phyloP scores from a whole-genome alignment of 805 yeast species.

The Lachancea cidri region DNA sequence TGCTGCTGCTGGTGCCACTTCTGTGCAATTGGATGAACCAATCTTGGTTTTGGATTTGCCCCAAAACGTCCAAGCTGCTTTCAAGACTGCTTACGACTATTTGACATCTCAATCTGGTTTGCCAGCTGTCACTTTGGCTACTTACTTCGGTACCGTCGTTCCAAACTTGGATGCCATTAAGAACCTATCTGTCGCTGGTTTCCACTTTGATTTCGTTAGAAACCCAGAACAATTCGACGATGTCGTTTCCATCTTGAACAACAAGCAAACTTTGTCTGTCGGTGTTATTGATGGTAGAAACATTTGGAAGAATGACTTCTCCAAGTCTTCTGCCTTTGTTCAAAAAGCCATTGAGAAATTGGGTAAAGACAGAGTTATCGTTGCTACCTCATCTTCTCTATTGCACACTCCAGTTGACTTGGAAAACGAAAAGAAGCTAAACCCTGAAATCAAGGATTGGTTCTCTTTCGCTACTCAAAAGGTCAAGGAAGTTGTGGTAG shows the following conservation, averaged over 20 bases:
- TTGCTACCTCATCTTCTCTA: constrained; percentile 93
- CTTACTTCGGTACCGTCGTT: constrained; percentile 98
- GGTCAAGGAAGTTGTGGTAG: constrained; percentile 81
- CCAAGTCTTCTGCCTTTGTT: constrained; percentile 79
- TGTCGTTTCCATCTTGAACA: constrained; percentile 60
- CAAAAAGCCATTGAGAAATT: constrained; percentile 77
- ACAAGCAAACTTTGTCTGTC: constrained; percentile 78
- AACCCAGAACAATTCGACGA: constrained; percentile 92
- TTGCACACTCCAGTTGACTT: constrained; percentile 98
- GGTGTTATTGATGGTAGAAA: constrained; percentile 99
- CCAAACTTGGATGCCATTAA: constrained; percentile 90
- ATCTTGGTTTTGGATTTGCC: constrained; percentile 90
- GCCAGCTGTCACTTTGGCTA: constrained; percentile 78
- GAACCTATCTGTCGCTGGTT: constrained; percentile 87
- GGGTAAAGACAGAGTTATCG: constrained; percentile 81
- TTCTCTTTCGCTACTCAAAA: constrained; percentile 98
- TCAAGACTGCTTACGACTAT: constrained; percentile 79
- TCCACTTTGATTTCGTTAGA: constrained; percentile 96
- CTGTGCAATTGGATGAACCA: constrained; percentile 98
- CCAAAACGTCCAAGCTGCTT: constrained; percentile 75
- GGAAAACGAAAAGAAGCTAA: constrained; percentile 84
- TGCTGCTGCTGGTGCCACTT: constrained; percentile 89
- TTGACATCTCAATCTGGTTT: constrained; percentile 57
- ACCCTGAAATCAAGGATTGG: constrained; percentile 91
- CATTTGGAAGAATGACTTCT: constrained; percentile 96